A percentile compares a stretch with the other conserved stretches of the same genome.
phyloP scores from a whole-genome alignment of 495 filamentous ascomycete species.

The Penicillium angulare region DNA sequence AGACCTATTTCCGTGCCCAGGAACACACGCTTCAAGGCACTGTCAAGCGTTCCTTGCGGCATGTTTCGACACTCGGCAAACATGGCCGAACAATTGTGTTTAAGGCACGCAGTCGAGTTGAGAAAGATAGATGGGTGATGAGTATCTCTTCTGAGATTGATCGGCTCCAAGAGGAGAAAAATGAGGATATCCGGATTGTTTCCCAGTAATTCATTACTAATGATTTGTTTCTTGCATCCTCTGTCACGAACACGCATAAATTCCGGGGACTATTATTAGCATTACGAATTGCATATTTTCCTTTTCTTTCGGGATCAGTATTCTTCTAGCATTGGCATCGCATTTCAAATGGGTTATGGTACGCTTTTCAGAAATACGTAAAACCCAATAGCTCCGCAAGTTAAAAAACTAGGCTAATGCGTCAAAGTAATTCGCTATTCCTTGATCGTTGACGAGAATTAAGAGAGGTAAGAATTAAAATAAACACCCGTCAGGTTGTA shows the following conservation, averaged over 20 bases:
- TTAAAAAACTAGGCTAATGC: too few species aligned
- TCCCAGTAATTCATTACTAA: conserved; percentile 20
- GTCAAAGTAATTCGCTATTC: too few species aligned
- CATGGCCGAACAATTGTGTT: conserved; percentile 69
- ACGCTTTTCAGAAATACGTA: too few species aligned
- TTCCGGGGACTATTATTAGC: background rate
- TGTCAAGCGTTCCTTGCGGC: conserved; percentile 41
- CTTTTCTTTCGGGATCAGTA: background rate
- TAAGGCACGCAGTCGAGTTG: conserved; percentile 65
- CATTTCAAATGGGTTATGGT: too few species aligned
- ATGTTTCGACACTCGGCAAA: conserved; percentile 57
- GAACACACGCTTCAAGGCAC: conserved; percentile 45
- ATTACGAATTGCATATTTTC: background rate
- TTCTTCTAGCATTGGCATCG: too few species aligned
- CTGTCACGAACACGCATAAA: conserved; percentile 3
- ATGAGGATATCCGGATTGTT: conserved; percentile 61
- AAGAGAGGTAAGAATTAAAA: background rate
- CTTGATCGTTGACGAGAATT: background rate
- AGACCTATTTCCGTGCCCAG: conserved; percentile 56
- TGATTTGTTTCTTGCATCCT: background rate
- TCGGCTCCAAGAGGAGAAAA: conserved; percentile 53
- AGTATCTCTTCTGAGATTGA: conserved; percentile 73
- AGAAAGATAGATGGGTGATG: conserved; percentile 76
- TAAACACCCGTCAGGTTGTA: too few species aligned
- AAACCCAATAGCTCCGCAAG: too few species aligned